Evolutionary conservation across 2,329 filamentous ascomycete species (phyloP), one percentile per base, ranked within the genome.

Genomic region (Graphilbum ipis-grandicollis): DNA sequence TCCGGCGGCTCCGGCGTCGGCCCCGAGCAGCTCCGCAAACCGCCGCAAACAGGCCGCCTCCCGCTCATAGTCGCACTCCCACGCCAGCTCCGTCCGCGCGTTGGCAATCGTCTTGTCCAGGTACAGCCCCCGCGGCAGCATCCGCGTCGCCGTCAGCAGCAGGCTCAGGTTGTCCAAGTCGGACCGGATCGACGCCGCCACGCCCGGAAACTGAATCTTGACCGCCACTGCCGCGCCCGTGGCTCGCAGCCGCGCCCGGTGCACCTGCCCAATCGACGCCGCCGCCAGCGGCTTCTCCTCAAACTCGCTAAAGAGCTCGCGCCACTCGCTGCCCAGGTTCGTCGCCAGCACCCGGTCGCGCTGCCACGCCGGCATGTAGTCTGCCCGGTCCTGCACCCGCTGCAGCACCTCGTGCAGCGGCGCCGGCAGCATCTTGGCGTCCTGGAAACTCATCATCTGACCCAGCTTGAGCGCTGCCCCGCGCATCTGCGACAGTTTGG

Each of bases 371-470:
- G 90, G 90, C 90, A 98, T 98, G 56, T 96, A 98, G 56, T 98
- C 88, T 29, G 90, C 90, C 39, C 83, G 78, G 54, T 98, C 90
- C 53, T 98, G 90, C 0, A 98, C 90, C 6, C 92, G 76, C 52
- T 93, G 85, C 12, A 98, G 62, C 2, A 98, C 84, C 49, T 88
- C 72, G 46, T 92, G 83, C 35, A 98, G 85, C 1, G 82, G 73
- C 1, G 71, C 72, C 0, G 90, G 90, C 9, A 98, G 70, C 75
- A 94, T 85, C 56, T 93, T 96, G 28, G 83, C 75, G 58, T 98
- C 90, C 62, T 98, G 90, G 51, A 98, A 90, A 54, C 85, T 94
- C 66, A 98, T 79, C 80, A 96, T 90, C 60, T 98, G 90, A 1
- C 90, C 92, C 19, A 98, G 60, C 60, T 98, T 98, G 31, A 98